phyloP scores from a whole-genome alignment of 2,329 filamentous ascomycete genomes.

The Diaporthe sp. region DNA sequence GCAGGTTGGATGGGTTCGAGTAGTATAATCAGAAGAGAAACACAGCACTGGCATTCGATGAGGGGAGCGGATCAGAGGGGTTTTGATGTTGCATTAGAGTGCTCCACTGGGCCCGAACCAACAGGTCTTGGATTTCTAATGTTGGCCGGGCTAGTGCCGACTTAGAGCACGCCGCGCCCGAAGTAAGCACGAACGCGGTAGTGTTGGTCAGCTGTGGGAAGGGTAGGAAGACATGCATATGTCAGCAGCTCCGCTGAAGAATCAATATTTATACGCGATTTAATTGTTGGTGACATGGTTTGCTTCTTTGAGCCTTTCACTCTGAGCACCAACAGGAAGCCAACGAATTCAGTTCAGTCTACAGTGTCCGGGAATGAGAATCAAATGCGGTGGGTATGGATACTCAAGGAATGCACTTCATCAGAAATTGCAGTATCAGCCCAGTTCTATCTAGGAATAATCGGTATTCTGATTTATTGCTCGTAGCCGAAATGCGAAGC shows the following conservation, averaged over 20 bases:
- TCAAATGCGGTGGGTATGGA: neutral
- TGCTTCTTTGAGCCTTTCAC: neutral
- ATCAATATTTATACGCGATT: neutral
- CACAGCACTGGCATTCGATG: neutral
- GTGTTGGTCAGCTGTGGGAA: too few species aligned
- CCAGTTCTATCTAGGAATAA: too few species aligned
- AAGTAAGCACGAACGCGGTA: neutral
- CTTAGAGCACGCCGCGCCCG: neutral
- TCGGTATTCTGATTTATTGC: too few species aligned
- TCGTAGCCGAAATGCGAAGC: too few species aligned
- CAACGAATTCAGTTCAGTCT: neutral
- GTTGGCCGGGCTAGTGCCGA: neutral
- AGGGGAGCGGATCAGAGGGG: neutral
- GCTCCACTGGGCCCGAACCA: neutral
- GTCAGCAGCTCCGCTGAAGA: neutral
- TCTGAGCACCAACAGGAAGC: neutral
- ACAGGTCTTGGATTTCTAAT: slow-evolving; percentile 15
- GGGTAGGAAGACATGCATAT: too few species aligned
- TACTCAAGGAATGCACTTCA: too few species aligned
- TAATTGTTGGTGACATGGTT: neutral
- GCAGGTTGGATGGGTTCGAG: neutral
- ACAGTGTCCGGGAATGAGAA: neutral
- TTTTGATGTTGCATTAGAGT: neutral
- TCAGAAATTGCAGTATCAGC: too few species aligned
- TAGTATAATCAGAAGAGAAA: neutral